phyloP scores from a whole-genome alignment of 345 rosid species.

The Eutrema japonicum region DNA sequence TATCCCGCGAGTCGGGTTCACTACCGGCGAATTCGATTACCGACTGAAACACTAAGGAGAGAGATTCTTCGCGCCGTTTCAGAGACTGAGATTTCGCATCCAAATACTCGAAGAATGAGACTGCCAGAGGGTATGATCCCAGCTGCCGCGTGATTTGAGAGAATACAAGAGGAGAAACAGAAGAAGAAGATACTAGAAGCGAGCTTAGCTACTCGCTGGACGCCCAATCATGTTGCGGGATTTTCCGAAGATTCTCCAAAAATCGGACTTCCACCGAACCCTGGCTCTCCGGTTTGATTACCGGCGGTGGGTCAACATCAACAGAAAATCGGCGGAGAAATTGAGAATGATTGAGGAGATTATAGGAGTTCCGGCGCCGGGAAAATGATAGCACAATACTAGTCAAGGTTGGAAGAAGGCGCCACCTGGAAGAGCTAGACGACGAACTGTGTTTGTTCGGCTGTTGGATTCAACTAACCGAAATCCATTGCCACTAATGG shows the following conservation, averaged over 20 bases:
- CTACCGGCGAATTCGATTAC: conserved; percentile 57
- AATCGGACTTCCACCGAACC: conserved; percentile 47
- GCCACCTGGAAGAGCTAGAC: conserved; percentile 14
- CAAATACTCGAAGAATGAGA: conserved; percentile 61
- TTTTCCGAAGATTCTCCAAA: conserved; percentile 49
- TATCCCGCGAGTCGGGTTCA: conserved; percentile 46
- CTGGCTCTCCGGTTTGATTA: conserved; percentile 33
- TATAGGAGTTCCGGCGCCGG: conserved; percentile 33
- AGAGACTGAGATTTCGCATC: conserved; percentile 43
- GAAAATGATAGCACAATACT: conserved; percentile 38
- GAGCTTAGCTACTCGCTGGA: conserved; percentile 48
- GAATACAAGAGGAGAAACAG: conserved; percentile 49
- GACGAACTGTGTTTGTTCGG: background rate
- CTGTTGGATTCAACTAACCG: background rate
- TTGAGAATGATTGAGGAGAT: background rate
- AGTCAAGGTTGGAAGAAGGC: conserved; percentile 14
- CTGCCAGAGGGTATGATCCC: conserved; percentile 56
- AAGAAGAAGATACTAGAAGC: conserved; percentile 51
- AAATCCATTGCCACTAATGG: conserved; percentile 3
- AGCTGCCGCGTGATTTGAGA: conserved; percentile 59
- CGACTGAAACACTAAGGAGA: conserved; percentile 63
- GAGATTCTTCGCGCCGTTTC: conserved; percentile 33
- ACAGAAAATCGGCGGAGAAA: conserved; percentile 41
- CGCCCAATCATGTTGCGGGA: conserved; percentile 63
- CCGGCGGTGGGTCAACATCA: conserved; percentile 24